Conservation (phyloP, 495 filamentous ascomycete species). For the Xanthoparmelia taractica region DNA sequence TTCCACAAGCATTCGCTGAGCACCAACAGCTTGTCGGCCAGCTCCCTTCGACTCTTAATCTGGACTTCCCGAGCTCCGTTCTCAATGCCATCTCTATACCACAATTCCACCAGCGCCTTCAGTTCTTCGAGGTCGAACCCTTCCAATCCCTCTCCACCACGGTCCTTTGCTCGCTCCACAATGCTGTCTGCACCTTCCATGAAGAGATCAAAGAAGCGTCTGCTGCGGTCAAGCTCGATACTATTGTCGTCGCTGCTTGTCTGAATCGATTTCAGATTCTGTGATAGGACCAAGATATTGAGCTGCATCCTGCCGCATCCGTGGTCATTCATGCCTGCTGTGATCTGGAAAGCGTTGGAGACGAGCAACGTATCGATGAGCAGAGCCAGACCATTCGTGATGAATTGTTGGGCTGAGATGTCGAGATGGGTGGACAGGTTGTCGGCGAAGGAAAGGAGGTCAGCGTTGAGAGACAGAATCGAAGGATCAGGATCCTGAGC, state of each 20-base stretch:
- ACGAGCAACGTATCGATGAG: constrained; percentile 67
- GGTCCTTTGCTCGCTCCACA: constrained; percentile 31
- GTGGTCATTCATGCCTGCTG: constrained; percentile 59
- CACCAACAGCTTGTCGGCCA: constrained; percentile 65
- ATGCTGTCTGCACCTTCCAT: constrained; percentile 58
- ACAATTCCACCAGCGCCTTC: constrained; percentile 74
- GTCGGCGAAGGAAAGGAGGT: constrained; percentile 77
- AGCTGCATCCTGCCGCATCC: constrained; percentile 78
- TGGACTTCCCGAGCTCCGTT: constrained; percentile 66
- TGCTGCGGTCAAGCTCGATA: constrained; percentile 51
- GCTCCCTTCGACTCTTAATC: constrained; percentile 60
- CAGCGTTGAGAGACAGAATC: constrained; percentile 68
- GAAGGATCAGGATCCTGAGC: constrained; percentile 72
- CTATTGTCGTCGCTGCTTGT: constrained; percentile 27
- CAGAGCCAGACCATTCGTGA: constrained; percentile 62
- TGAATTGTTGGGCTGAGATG: constrained; percentile 52
- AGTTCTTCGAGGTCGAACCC: constrained; percentile 75
- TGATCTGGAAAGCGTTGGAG: constrained; percentile 51
- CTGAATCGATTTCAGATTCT: constrained; percentile 85
- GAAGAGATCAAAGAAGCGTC: constrained; percentile 75
- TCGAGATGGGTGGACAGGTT: constrained; percentile 64
- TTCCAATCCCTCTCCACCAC: constrained; percentile 32
- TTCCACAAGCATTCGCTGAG: constrained; percentile 79
- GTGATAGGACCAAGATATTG: constrained; percentile 88
- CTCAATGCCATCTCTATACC: constrained; percentile 70